Evolutionary conservation across 1,284 basidiomycete species (phyloP).

Genomic region (Marasmius sp.): DNA sequence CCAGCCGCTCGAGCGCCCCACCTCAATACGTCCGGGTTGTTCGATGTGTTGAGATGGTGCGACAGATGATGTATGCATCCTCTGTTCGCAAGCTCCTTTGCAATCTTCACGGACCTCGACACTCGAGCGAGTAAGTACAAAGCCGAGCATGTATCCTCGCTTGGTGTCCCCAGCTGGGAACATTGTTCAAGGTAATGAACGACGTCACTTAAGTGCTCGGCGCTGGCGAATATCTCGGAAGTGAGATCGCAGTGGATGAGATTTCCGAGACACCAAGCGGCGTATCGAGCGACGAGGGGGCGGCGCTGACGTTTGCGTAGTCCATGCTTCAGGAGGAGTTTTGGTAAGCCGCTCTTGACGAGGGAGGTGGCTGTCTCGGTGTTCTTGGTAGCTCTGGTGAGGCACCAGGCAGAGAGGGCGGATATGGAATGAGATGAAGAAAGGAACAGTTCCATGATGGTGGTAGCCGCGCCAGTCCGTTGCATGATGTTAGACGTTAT

Average conservation of each 20-base stretch:
- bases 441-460: neutral
- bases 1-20: conserved; percentile 24
- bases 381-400: neutral
- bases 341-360: neutral
- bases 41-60: conserved; percentile 17
- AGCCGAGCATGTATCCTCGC: conserved; percentile 17
- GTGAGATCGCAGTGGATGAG: conserved; percentile 21
- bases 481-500: neutral
- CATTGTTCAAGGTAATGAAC: conserved; percentile 19
- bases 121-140: conserved; percentile 21
- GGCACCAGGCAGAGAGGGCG: neutral
- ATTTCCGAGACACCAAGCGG: conserved; percentile 24
- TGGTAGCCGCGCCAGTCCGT: neutral
- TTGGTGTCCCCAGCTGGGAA: neutral
- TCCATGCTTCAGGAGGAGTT: neutral
- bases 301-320: neutral
- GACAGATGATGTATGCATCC: conserved; percentile 20
- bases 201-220: conserved; percentile 13
- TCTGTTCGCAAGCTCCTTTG: conserved; percentile 20
- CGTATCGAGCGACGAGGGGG: conserved; percentile 14
- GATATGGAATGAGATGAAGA: neutral
- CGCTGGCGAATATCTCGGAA: conserved; percentile 18
- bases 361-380: neutral
- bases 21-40: conserved; percentile 19
- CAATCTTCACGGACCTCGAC: conserved; percentile 23